Percentiles rank a stretch among this genome's conserved stretches.
These are phyloP conservation scores for Pichia cactophila DNA, from an alignment of 1,139 yeast genomes.

Conservation along the genomic window DNA sequence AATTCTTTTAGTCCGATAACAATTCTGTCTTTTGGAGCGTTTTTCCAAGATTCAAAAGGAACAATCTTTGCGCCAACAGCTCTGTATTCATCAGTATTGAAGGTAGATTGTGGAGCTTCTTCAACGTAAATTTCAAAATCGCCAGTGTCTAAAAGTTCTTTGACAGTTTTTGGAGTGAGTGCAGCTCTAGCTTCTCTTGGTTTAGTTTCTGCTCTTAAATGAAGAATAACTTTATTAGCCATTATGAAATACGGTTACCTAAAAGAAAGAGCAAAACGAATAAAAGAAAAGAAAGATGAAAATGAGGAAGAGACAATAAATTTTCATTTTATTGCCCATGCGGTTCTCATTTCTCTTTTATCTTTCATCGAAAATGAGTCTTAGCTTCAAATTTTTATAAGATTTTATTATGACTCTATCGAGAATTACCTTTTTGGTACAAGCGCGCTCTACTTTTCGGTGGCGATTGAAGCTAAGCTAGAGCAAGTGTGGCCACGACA, in stretches of 20 bases:
- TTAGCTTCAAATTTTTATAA: too few species aligned
- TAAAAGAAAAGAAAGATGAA: background rate
- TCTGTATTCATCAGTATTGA: constrained; percentile 66
- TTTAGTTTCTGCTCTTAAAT: constrained; percentile 93
- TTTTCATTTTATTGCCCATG: background rate
- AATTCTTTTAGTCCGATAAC: constrained; percentile 91
- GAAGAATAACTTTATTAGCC: constrained; percentile 44
- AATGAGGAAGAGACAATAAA: too few species aligned
- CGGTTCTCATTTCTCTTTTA: too few species aligned
- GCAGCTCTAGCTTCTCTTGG: constrained; percentile 97
- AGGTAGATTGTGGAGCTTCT: constrained; percentile 76
- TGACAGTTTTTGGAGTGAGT: constrained; percentile 84
- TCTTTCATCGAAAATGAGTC: background rate
- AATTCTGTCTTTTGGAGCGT: constrained; percentile 83
- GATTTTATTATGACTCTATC: background rate
- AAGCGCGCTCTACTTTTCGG: background rate
- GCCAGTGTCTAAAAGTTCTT: constrained; percentile 78
- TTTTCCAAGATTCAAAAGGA: constrained; percentile 87
- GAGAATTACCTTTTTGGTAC: background rate
- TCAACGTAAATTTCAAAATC: constrained; percentile 76
- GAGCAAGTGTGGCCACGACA: background rate
- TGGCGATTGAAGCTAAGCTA: background rate
- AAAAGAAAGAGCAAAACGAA: background rate
- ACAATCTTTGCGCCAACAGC: constrained; percentile 80
- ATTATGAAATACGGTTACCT: constrained; percentile 5